Evolutionary conservation across 352 stramenopile species (phyloP).

Genomic region (Pseudoperonospora humuli): DNA sequence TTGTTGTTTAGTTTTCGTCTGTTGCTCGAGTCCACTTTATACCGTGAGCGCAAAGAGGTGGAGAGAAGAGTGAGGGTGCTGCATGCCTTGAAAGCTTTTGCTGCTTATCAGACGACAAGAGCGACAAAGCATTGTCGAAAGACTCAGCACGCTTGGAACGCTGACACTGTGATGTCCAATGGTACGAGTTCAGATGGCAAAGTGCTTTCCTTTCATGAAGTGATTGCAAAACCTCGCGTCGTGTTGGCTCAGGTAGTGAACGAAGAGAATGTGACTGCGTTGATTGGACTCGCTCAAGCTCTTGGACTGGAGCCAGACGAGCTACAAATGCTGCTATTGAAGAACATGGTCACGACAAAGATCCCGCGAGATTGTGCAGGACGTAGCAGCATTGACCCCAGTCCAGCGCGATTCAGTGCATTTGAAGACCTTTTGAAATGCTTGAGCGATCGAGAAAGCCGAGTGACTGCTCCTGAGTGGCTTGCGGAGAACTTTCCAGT

Average conservation of each 20-base stretch:
- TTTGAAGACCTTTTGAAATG: constrained; percentile 29
- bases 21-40: constrained; percentile 52
- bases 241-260: constrained; percentile 40
- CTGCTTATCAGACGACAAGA: constrained; percentile 4
- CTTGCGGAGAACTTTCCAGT: constrained; percentile 39
- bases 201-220: constrained; percentile 51
- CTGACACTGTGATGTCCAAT: not conserved
- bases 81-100: constrained; percentile 38
- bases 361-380: constrained; percentile 1
- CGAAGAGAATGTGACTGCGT: constrained; percentile 38
- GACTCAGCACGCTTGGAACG: not conserved
- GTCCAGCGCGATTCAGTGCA: constrained; percentile 11
- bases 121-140: not conserved
- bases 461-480: constrained; percentile 46
- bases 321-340: constrained; percentile 64
- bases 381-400: not conserved
- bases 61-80: constrained; percentile 54
- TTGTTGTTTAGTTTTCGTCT: constrained; percentile 69
- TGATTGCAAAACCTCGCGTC: constrained; percentile 54
- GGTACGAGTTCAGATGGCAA: not conserved
- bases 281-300: constrained; percentile 41
- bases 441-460: constrained; percentile 31
- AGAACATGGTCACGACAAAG: constrained; percentile 45
- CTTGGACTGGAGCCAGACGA: constrained; percentile 62
- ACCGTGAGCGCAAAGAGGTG: constrained; percentile 49